Evolutionary conservation across 192 early-diverging fungal species (phyloP), one percentile per base, ranked within the genome.

Genomic region (Backusella tuberculispora): DNA sequence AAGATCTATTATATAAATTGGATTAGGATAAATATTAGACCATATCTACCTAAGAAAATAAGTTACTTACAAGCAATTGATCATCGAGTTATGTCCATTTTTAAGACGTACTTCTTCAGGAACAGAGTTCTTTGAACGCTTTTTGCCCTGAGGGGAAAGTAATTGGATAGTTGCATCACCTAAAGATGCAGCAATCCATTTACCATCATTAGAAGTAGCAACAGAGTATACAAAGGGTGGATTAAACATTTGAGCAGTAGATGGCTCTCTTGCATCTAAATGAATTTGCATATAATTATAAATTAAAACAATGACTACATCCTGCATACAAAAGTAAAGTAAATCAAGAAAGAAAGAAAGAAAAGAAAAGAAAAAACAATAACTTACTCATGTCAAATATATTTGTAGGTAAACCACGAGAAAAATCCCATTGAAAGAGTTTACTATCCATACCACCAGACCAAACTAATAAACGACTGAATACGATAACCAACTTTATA

Each of bases 161-260:
- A 87, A 69, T 41, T 86, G 82, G 12, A 88, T 64, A 12, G 79
- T 77, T 0, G 83, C 81, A 26, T 88, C 86, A 3, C 86, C 86
- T 4, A 85, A 63, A 29, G 84, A 83, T 44, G 83, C 72, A 10
- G 83, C 86, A 40, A 81, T 70, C 42, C 76, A 78, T 24, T 78
- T 76, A 13, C 84, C 86, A 38, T 81, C 76, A 10, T 75, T 73
- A 74, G 82, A 80, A 5, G 67, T 41, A 1, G 69, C 78, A 19
- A 88, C 73, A 24, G 83, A 76, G 42, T 88, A 85, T n/a, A 88
- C 84, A 79, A 88, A 88, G 0, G 86, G 86, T 17, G 86, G 86
- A 38, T 88, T 88, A 74, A 85, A 85, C 64, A 88, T 70, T 66
- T 87, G 86, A 15, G 79, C 77, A 5, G 80, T 42, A 45, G 63